Base-by-base conservation (phyloP, 306 rosid species). In the Ormosia emarginata region DNA sequence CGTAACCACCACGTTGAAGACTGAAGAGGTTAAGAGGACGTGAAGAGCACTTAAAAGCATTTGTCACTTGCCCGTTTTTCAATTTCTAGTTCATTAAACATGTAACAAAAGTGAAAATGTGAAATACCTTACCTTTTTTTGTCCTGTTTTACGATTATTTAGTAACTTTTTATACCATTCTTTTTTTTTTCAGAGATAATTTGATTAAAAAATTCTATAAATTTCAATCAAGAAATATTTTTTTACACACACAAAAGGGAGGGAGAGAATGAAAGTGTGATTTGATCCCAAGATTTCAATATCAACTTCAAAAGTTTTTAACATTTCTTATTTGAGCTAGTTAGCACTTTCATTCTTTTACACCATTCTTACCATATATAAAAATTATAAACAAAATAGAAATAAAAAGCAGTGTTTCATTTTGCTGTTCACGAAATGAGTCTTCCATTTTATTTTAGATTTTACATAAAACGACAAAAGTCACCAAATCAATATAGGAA, bases 31-130 rank as follows among this genome's bases (percentile, higher is more conserved):
- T 34, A 1, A 13, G 49, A 36, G 63, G 74, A 69, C 90, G 88
- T 89, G 91, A 79, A 73, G 80, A 70, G 88, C 86, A 89, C 88
- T 74, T 71, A 33, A 46, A 34, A 29, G 32, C 59, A 68, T 69
- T 75, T 55, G 44, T 46, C 52, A 32, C 10, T 29, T 36, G 18
- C 56, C 40, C 2, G 7, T 14, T 49, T 39, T 72, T 3, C 6
- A 64, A 53, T 30, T 65, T 52, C 44, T 34, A 4, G 50, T 57
- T 75, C 8, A 29, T 58, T 17, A 53, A 53, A 73, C 18, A 74
- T 39, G 52, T 18, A 49, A 32, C 10, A 52, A 3, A 8, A 72
- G 24, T 24, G 24, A 24, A 24, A 24, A 24, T 1, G 11, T 11
- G 3, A 57, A 8, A 24, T 37, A 36, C 30, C 29, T 73, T 46